phyloP scores from a whole-genome alignment of 164 flowering plant genomes.

The Nelumbo lutea region DNA sequence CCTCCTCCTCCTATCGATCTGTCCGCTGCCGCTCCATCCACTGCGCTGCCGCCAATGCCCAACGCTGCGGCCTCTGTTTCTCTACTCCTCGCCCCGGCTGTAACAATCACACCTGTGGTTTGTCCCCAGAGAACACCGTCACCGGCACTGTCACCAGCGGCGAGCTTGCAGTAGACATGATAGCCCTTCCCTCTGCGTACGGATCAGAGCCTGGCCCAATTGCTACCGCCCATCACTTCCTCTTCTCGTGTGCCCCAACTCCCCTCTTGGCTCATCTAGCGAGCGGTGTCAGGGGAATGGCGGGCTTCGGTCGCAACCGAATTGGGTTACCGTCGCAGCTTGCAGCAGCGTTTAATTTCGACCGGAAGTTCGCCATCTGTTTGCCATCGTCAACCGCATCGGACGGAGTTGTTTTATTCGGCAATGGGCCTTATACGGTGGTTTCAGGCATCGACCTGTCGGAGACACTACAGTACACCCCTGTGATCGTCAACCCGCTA shows the following conservation, averaged over 20 bases:
- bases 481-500: conserved; percentile 19
- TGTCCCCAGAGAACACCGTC: conserved; percentile 19
- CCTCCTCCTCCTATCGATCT: conserved; percentile 26
- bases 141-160: conserved; percentile 15
- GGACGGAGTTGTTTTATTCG: conserved; percentile 31
- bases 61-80: conserved; percentile 13
- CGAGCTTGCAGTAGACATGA: conserved; percentile 25
- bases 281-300: conserved; percentile 28
- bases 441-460: conserved; percentile 18
- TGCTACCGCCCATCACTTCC: conserved; percentile 5
- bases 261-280: conserved; percentile 25
- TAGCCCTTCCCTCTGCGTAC: conserved; percentile 23
- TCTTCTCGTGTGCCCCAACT: conserved; percentile 24
- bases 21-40: conserved; percentile 25
- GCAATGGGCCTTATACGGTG: conserved; percentile 24
- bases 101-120: conserved; percentile 28
- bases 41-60: conserved; percentile 21
- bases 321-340: conserved; percentile 26
- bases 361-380: conserved; percentile 30
- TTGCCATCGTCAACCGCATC: conserved; percentile 9
- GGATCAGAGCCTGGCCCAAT: conserved; percentile 24
- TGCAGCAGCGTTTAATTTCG: conserved; percentile 19
- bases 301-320: conserved; percentile 26
- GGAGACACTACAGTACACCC: conserved; percentile 16
- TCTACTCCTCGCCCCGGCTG: conserved; percentile 23